These are phyloP conservation scores for Rhododendron henanense DNA, from an alignment of 148 eudicot genomes.

Conservation along the genomic window DNA sequence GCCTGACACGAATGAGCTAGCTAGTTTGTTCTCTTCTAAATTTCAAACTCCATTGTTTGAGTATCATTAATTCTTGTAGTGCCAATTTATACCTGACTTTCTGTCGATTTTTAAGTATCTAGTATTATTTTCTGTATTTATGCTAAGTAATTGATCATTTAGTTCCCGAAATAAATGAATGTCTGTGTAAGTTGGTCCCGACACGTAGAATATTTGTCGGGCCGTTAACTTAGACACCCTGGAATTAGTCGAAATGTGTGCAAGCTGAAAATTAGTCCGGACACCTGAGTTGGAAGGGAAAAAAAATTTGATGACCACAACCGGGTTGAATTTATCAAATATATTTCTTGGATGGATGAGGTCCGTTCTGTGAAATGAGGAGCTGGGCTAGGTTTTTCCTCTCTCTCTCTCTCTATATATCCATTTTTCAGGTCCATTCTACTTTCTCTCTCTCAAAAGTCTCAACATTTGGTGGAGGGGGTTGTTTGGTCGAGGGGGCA, in stretches of 20 bases:
- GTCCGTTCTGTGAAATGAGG: conserved; percentile 2
- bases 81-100: background rate
- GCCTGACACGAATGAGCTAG: background rate
- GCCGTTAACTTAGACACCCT: too few species aligned
- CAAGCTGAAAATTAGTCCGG: too few species aligned
- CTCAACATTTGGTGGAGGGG: conserved; percentile 10
- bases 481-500: conserved; percentile 2
- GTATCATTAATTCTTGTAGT: background rate
- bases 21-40: background rate
- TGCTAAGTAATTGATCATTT: too few species aligned
- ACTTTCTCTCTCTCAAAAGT: background rate
- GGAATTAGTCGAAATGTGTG: too few species aligned
- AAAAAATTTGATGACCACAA: background rate
- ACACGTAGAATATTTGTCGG: background rate
- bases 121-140: background rate
- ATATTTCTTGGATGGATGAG: background rate
- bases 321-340: background rate
- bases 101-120: background rate
- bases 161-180: too few species aligned
- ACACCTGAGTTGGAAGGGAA: too few species aligned
- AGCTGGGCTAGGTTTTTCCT: background rate
- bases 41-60: background rate
- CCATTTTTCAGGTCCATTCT: background rate
- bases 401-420: background rate
- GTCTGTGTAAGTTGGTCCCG: too few species aligned